A percentile compares a stretch with the other conserved stretches of the same genome.
Conservation (phyloP, 208 protist genomes). For the Leishmania major region DNA sequence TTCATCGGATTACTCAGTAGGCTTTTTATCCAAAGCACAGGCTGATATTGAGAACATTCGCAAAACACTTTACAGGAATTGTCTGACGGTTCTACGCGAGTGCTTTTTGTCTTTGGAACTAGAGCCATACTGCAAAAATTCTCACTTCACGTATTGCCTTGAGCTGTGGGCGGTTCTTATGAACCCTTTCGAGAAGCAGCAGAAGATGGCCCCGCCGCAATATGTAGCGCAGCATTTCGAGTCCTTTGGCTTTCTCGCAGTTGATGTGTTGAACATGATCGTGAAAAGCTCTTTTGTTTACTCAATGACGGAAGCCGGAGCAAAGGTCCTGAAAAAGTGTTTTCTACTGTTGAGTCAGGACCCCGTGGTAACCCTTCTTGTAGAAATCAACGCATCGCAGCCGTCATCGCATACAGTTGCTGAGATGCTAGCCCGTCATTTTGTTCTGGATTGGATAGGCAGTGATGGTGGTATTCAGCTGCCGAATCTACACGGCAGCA, state of each 20-base stretch:
- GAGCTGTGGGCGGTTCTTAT: slow-evolving; percentile 81
- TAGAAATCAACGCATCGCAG: slow-evolving; percentile 31
- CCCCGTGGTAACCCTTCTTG: slow-evolving; percentile 36
- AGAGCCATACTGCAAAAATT: slow-evolving; percentile 49
- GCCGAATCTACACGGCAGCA: slow-evolving; percentile 25
- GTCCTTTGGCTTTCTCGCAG: slow-evolving; percentile 61
- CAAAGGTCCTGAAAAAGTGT: slow-evolving; percentile 45
- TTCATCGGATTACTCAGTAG: slow-evolving; percentile 21
- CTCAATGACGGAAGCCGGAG: slow-evolving; percentile 55
- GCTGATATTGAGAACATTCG: slow-evolving; percentile 50
- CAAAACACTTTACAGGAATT: slow-evolving; percentile 66
- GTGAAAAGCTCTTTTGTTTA: slow-evolving; percentile 67
- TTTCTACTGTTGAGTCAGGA: slow-evolving; percentile 41
- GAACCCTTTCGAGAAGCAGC: slow-evolving; percentile 41
- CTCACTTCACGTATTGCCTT: slow-evolving; percentile 74
- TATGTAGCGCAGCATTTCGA: slow-evolving; percentile 78
- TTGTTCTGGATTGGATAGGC: slow-evolving; percentile 33
- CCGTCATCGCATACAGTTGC: slow-evolving; percentile 4
- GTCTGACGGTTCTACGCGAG: slow-evolving; percentile 59
- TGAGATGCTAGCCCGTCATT: slow-evolving; percentile 20
- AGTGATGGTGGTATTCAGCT: slow-evolving; percentile 26
- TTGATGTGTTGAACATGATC: slow-evolving; percentile 64
- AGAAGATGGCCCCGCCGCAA: slow-evolving; percentile 26
- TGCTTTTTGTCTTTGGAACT: slow-evolving; percentile 61
- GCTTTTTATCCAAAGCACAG: slow-evolving; percentile 21